Percentiles rank a stretch among this genome's conserved stretches.
Evolutionary conservation across 2,329 filamentous ascomycete species (phyloP).

Genomic region (Talaromyces sp.): DNA sequence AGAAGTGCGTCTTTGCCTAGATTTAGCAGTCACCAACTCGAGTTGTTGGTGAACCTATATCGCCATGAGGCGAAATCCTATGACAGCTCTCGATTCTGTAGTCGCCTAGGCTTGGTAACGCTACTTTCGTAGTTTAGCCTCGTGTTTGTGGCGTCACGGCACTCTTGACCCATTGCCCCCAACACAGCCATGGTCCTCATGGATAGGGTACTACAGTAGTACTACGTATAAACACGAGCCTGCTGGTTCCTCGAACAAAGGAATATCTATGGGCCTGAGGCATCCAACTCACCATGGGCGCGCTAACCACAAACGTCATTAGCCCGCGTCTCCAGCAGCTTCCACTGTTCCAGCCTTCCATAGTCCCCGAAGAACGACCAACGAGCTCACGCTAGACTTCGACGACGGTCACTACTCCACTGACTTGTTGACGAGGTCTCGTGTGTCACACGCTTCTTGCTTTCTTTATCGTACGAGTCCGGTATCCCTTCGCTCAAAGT

Average conservation of each 20-base stretch:
- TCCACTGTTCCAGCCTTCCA: neutral
- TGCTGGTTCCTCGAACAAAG: neutral
- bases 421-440: neutral
- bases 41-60: too few species aligned
- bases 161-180: neutral
- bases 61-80: neutral
- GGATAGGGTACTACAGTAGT: too few species aligned
- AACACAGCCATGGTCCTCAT: too few species aligned
- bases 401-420: neutral
- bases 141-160: neutral
- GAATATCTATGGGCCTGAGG: neutral
- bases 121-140: neutral
- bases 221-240: too few species aligned
- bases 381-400: neutral
- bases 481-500: neutral
- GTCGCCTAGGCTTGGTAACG: neutral
- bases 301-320: neutral
- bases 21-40: neutral
- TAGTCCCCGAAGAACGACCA: neutral
- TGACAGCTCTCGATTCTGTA: neutral
- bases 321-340: neutral
- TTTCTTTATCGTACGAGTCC: conserved; percentile 1
- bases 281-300: neutral
- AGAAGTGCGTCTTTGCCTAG: neutral
- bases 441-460: neutral